Conservation (phyloP, 2,329 filamentous ascomycete species). For the Penicillium sp. region DNA sequence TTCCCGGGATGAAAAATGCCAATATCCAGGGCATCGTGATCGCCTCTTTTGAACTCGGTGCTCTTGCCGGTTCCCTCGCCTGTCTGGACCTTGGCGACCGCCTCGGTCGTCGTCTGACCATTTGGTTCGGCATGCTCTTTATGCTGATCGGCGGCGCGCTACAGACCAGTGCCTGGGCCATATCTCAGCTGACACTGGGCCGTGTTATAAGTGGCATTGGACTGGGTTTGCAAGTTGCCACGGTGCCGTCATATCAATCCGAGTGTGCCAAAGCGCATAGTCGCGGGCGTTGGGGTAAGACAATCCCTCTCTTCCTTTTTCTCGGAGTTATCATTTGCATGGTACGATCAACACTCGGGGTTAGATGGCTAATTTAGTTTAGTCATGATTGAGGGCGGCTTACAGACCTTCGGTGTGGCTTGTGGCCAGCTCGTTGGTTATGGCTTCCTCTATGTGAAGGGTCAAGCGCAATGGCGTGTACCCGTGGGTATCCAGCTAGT, state of each 20-base stretch:
- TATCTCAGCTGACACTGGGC: constrained; percentile 7
- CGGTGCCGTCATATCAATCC: constrained; percentile 6
- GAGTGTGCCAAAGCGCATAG: constrained; percentile 10
- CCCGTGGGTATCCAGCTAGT: constrained; percentile 1
- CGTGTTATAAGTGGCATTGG: constrained; percentile 5
- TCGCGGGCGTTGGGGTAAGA: constrained; percentile 8
- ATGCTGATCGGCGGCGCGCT: constrained; percentile 12
- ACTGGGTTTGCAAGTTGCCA: constrained; percentile 7
- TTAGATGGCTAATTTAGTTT: not conserved
- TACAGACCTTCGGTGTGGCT: not conserved
- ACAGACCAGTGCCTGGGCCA: constrained; percentile 8
- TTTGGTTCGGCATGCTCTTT: constrained; percentile 23
- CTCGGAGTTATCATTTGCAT: not conserved
- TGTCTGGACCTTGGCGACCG: constrained; percentile 38
- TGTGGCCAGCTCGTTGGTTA: constrained; percentile 1
- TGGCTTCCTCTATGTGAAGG: constrained; percentile 11
- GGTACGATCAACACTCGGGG: too few species aligned
- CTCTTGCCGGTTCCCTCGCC: constrained; percentile 35
- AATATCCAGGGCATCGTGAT: constrained; percentile 31
- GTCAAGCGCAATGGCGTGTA: constrained; percentile 6
- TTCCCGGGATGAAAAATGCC: constrained; percentile 10
- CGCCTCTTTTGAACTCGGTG: constrained; percentile 41
- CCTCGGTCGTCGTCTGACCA: constrained; percentile 32
- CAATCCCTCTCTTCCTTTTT: not conserved
- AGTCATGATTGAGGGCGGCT: not conserved